A percentile compares a stretch with the other conserved stretches of the same genome.
Conservation (phyloP, 441 rosid genomes). For the Croton laevigatus region DNA sequence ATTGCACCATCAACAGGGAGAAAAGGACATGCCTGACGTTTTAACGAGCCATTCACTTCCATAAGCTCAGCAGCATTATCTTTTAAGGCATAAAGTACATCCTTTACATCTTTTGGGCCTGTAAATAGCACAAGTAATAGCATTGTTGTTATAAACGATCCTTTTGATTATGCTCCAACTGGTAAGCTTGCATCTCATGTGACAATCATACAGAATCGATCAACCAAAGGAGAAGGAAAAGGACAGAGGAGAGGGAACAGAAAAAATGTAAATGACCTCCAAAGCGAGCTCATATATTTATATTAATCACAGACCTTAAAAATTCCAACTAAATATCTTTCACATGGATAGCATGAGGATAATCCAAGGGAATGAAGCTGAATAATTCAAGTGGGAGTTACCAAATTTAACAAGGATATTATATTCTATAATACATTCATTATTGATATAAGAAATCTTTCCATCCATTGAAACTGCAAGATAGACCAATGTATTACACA, state of each 20-base stretch:
- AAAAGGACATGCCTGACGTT: slow-evolving; percentile 62
- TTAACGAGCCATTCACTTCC: slow-evolving; percentile 51
- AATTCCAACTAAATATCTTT: not conserved
- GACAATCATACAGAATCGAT: not conserved
- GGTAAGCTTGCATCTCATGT: not conserved
- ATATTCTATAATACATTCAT: not conserved
- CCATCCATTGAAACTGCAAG: not conserved
- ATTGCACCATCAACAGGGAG: slow-evolving; percentile 12
- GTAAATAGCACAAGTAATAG: slow-evolving; percentile 23
- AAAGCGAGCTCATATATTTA: not conserved
- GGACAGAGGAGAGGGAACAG: not conserved
- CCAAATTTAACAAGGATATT: not conserved
- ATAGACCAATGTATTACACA: not conserved
- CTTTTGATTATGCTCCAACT: not conserved
- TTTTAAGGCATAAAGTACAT: slow-evolving; percentile 59
- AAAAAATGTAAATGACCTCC: not conserved
- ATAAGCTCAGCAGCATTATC: slow-evolving; percentile 63
- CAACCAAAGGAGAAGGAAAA: not conserved
- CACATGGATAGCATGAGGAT: not conserved
- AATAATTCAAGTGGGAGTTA: not conserved
- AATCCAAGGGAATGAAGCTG: not conserved
- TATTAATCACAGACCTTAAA: too few relatives aligned
- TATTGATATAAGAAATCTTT: not conserved
- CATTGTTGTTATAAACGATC: not conserved
- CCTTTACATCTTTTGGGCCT: slow-evolving; percentile 89